Percentiles rank a stretch among this genome's conserved stretches.
Conservation (phyloP, 352 stramenopile species). For the Pythium dissotocum region DNA sequence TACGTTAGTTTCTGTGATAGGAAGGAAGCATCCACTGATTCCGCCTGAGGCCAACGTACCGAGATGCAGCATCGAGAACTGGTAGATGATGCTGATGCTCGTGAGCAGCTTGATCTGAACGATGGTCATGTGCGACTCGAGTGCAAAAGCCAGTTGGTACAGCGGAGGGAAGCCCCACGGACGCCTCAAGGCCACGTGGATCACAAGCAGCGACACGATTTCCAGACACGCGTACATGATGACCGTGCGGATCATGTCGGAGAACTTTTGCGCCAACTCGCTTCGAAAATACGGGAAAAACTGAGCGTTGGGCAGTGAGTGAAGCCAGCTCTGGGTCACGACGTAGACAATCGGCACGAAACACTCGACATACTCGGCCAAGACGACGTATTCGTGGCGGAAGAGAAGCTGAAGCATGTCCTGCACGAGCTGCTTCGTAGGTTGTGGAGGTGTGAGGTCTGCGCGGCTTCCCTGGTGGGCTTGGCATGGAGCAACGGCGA, state of each 20-base stretch:
- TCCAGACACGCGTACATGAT: neutral
- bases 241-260: neutral
- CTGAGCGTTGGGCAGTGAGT: slow-evolving; percentile 20
- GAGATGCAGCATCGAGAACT: neutral
- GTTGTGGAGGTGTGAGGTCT: neutral
- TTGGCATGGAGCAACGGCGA: neutral
- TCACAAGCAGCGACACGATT: neutral
- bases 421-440: neutral
- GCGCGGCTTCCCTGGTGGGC: neutral
- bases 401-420: slow-evolving; percentile 26
- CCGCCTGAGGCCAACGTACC: slow-evolving; percentile 1
- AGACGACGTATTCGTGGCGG: slow-evolving; percentile 30
- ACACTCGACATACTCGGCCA: slow-evolving; percentile 38
- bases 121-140: slow-evolving; percentile 10
- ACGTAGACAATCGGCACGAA: slow-evolving; percentile 30
- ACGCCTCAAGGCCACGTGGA: neutral
- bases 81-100: slow-evolving; percentile 1
- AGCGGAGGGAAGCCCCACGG: neutral
- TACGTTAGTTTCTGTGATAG: neutral
- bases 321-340: slow-evolving; percentile 25
- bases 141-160: slow-evolving; percentile 9
- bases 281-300: slow-evolving; percentile 2
- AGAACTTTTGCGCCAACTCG: neutral
- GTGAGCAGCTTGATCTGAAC: slow-evolving; percentile 10
- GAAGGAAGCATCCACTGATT: too few relatives aligned